These are phyloP conservation scores for Crithidia bombi DNA, from an alignment of 208 protist genomes.

Conservation along the genomic window DNA sequence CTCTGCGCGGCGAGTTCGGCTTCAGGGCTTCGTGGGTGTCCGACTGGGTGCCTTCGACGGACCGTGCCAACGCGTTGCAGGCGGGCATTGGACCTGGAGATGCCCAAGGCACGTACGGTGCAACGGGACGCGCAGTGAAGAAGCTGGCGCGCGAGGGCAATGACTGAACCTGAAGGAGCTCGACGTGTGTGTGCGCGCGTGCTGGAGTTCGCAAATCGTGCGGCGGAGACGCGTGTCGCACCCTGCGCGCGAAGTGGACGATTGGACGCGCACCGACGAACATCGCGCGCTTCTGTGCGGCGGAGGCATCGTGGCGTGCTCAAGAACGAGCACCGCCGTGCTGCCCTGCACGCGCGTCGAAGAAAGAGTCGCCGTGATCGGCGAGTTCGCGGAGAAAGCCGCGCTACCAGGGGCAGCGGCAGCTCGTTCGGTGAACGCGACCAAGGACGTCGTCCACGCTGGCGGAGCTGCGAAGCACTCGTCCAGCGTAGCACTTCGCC, in stretches of 20 bases:
- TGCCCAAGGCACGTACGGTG: too few species aligned
- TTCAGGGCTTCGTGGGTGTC: slow-evolving; percentile 56
- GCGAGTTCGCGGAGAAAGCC: slow-evolving; percentile 24
- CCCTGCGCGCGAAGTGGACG: slow-evolving; percentile 18
- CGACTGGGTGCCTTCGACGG: slow-evolving; percentile 69
- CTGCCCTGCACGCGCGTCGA: slow-evolving; percentile 22
- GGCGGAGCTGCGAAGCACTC: slow-evolving; percentile 14
- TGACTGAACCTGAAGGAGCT: slow-evolving; percentile 23
- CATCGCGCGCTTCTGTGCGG: slow-evolving; percentile 43
- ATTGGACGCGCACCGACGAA: slow-evolving; percentile 37
- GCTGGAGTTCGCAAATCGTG: slow-evolving; percentile 14
- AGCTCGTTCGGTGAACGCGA: slow-evolving; percentile 20
- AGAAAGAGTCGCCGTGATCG: slow-evolving; percentile 33
- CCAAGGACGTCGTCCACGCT: slow-evolving; percentile 5
- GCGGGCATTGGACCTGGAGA: background rate
- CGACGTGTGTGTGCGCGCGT: slow-evolving; percentile 28
- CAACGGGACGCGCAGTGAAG: too few species aligned
- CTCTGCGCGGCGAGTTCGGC: slow-evolving; percentile 47
- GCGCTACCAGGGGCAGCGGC: slow-evolving; percentile 41
- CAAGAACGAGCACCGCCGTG: slow-evolving; percentile 47
- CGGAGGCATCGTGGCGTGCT: slow-evolving; percentile 49
- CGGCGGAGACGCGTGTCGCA: background rate
- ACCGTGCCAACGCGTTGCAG: slow-evolving; percentile 14
- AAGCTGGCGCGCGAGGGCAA: too few species aligned
- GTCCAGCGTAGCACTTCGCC: slow-evolving; percentile 16